phyloP scores from a whole-genome alignment of 257 asterid genomes.

The Jacaranda mimosifolia region DNA sequence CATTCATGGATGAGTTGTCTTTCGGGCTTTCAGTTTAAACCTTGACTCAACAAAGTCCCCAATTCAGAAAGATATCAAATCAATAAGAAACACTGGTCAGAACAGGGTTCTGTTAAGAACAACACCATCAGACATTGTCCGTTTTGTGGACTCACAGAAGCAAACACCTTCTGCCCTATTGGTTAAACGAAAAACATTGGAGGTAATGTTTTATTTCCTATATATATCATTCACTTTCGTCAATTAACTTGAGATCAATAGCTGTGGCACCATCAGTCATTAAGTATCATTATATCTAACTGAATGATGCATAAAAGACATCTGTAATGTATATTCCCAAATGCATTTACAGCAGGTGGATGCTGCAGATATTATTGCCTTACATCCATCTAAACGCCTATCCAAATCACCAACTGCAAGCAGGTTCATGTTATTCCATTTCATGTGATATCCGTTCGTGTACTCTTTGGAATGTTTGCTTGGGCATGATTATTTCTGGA shows the following conservation, averaged over 20 bases:
- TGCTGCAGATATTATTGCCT: slow-evolving; percentile 44
- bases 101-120: slow-evolving; percentile 41
- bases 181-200: slow-evolving; percentile 68
- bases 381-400: slow-evolving; percentile 71
- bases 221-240: slow-evolving; percentile 5
- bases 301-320: slow-evolving; percentile 10
- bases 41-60: slow-evolving; percentile 48
- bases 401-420: slow-evolving; percentile 49
- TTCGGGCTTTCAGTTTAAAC: slow-evolving; percentile 55
- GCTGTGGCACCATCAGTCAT: slow-evolving; percentile 7
- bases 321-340: background rate
- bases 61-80: slow-evolving; percentile 46
- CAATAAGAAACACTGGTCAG: slow-evolving; percentile 47
- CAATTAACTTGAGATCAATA: slow-evolving; percentile 26
- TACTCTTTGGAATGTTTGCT: slow-evolving; percentile 9
- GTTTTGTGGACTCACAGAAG: slow-evolving; percentile 40
- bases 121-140: slow-evolving; percentile 40
- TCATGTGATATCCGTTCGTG: slow-evolving; percentile 24
- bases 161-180: slow-evolving; percentile 50
- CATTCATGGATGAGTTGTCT: slow-evolving; percentile 22
- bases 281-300: slow-evolving; percentile 19
- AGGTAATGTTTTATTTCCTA: slow-evolving; percentile 54
- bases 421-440: slow-evolving; percentile 58
- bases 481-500: slow-evolving; percentile 33
- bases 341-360: slow-evolving; percentile 51